Percentiles rank a stretch among this genome's conserved stretches.
Evolutionary conservation across 148 eudicot genomes (phyloP).

Genomic region (Silene conica): DNA sequence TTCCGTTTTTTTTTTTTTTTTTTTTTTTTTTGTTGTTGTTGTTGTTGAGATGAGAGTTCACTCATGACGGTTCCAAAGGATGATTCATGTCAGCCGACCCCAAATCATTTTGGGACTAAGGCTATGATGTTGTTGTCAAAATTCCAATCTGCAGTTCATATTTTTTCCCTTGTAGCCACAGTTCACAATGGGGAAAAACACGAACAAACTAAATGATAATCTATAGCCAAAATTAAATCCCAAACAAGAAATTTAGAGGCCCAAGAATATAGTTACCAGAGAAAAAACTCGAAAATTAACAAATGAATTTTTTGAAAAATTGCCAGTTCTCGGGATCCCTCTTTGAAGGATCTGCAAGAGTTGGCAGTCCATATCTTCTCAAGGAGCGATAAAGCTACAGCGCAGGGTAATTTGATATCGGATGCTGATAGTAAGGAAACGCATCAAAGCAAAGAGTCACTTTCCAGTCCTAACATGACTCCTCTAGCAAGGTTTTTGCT

Average conservation of each 20-base stretch:
- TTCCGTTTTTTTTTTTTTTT: too few relatives aligned
- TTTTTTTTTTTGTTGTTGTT: too few relatives aligned
- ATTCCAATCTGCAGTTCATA: background rate
- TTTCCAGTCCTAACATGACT: conserved; percentile 68
- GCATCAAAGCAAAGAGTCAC: conserved; percentile 54
- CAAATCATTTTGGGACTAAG: too few relatives aligned
- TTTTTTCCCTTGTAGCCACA: too few relatives aligned
- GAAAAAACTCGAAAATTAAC: background rate
- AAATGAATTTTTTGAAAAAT: background rate
- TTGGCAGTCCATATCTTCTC: conserved; percentile 61
- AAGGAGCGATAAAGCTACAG: conserved; percentile 36
- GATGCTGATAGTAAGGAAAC: conserved; percentile 63
- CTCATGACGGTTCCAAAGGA: too few relatives aligned
- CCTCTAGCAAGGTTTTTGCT: conserved; percentile 83
- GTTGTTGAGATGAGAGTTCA: too few relatives aligned
- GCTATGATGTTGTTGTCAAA: too few relatives aligned
- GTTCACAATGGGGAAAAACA: background rate
- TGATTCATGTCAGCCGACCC: too few relatives aligned
- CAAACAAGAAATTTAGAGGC: background rate
- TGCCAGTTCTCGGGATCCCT: conserved; percentile 72
- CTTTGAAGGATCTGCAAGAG: conserved; percentile 70
- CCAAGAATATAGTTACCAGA: background rate
- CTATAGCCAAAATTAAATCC: background rate
- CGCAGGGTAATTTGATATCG: conserved; percentile 38
- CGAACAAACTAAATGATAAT: too few relatives aligned